Evolutionary conservation across 345 rosid genomes (phyloP).

Genomic region (Aquilaria yunnanensis): DNA sequence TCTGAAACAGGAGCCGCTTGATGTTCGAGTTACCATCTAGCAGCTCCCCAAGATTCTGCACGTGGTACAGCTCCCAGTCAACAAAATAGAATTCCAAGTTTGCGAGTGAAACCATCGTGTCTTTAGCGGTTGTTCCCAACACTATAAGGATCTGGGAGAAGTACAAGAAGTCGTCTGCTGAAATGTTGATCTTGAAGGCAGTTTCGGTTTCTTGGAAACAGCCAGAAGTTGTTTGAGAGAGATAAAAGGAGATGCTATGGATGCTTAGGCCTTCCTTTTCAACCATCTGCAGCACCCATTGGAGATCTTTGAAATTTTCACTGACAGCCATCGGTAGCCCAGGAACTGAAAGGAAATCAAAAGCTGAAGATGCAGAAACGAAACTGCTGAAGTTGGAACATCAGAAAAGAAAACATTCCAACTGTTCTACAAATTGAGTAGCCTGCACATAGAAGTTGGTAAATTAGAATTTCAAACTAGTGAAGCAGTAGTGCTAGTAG

Average conservation of each 20-base stretch:
- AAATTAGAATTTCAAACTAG: too few species aligned
- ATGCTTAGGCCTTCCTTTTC: constrained; percentile 45
- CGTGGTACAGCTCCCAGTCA: constrained; percentile 55
- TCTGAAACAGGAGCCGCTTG: constrained; percentile 54
- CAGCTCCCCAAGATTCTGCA: constrained; percentile 45
- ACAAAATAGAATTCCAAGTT: constrained; percentile 65
- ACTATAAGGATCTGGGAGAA: constrained; percentile 52
- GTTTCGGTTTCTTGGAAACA: constrained; percentile 59
- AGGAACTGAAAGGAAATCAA: too few species aligned
- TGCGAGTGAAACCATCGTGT: constrained; percentile 33
- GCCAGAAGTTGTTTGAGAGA: constrained; percentile 45
- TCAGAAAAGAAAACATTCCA: too few species aligned
- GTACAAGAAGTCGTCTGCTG: constrained; percentile 25
- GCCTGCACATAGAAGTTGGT: too few species aligned
- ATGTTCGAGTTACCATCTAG: constrained; percentile 48
- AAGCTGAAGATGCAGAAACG: too few species aligned
- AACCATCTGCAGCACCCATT: constrained; percentile 54
- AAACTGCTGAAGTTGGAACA: too few species aligned
- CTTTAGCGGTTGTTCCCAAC: constrained; percentile 39
- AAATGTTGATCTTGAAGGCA: constrained; percentile 57
- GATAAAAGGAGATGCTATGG: constrained; percentile 56
- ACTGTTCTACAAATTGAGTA: too few species aligned
- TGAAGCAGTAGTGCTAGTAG: too few species aligned
- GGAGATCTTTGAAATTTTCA: constrained; percentile 50
- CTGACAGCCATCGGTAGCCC: constrained; percentile 41